Evolutionary conservation across 371 early-diverging fungal species (phyloP).

Genomic region (Massospora cicadina): DNA sequence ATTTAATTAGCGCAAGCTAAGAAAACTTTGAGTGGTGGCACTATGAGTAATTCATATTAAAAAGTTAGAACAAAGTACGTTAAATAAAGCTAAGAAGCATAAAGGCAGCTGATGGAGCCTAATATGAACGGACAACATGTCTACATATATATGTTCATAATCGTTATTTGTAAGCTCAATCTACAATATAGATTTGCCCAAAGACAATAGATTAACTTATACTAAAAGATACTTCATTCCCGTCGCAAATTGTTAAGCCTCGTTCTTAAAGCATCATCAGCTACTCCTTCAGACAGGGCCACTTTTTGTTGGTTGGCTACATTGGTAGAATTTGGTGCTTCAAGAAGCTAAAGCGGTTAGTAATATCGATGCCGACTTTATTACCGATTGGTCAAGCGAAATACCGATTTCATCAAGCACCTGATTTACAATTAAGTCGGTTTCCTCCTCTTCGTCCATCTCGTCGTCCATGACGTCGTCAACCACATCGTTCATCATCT

Average conservation of each 20-base stretch:
- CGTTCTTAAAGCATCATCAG: slow-evolving; percentile 77
- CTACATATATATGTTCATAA: no score
- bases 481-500: slow-evolving; percentile 94
- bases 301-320: slow-evolving; percentile 20
- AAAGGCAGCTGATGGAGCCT: no score
- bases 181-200: no score
- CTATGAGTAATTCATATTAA: no score
- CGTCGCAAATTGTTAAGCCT: slow-evolving; percentile 72
- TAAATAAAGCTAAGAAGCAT: no score
- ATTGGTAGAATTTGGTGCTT: slow-evolving; percentile 34
- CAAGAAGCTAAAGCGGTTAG: slow-evolving; percentile 26
- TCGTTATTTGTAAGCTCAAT: no score
- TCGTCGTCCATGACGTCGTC: slow-evolving; percentile 91
- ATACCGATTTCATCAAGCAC: slow-evolving; percentile 94
- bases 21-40: no score
- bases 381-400: slow-evolving; percentile 37
- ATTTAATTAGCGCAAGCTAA: no score
- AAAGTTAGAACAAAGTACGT: no score
- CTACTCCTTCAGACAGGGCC: slow-evolving; percentile 27
- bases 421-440: slow-evolving; percentile 75
- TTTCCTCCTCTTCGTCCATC: slow-evolving; percentile 73
- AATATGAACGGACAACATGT: no score
- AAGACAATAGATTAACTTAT: no score
- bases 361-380: slow-evolving; percentile 5
- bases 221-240: no score